These are phyloP conservation scores for Trypanosoma boissoni DNA, from an alignment of 208 protist genomes.

Conservation along the genomic window DNA sequence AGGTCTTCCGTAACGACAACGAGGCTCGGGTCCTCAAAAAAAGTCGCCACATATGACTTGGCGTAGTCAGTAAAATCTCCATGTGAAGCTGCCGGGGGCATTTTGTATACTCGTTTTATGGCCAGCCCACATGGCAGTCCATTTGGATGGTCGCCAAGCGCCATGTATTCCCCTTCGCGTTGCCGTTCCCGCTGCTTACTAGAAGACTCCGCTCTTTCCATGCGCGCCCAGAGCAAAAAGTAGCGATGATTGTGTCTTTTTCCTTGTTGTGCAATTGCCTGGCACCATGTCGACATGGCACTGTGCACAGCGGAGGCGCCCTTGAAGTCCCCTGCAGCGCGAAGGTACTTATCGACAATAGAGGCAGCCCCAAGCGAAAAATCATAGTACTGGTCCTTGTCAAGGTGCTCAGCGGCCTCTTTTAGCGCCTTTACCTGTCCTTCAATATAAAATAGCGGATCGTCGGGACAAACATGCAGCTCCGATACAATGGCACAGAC, in stretches of 20 bases:
- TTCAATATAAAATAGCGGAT: constrained; percentile 76
- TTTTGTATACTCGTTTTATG: constrained; percentile 84
- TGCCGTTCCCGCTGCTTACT: constrained; percentile 31
- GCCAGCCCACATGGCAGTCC: constrained; percentile 48
- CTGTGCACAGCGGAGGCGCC: constrained; percentile 48
- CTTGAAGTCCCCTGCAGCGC: constrained; percentile 57
- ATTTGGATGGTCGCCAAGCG: constrained; percentile 47
- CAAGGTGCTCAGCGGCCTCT: constrained; percentile 76
- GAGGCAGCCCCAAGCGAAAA: constrained; percentile 60
- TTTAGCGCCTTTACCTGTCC: constrained; percentile 78
- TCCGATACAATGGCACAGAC: constrained; percentile 77
- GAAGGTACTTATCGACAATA: constrained; percentile 65
- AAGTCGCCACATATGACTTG: constrained; percentile 48
- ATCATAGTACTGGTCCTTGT: constrained; percentile 82
- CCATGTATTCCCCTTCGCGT: constrained; percentile 35
- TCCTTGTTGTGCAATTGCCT: constrained; percentile 35
- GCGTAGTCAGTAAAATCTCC: constrained; percentile 65
- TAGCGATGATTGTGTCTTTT: constrained; percentile 61
- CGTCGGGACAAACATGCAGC: constrained; percentile 75
- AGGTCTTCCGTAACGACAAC: constrained; percentile 67
- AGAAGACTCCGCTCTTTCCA: constrained; percentile 49
- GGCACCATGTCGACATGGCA: constrained; percentile 76
- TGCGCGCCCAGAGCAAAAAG: constrained; percentile 81
- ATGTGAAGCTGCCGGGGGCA: constrained; percentile 46
- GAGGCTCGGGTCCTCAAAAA: constrained; percentile 58